A percentile compares a stretch with the other conserved stretches of the same genome.
Evolutionary conservation across 2,329 filamentous ascomycete species (phyloP).

Genomic region (Penicillium brasilianum): DNA sequence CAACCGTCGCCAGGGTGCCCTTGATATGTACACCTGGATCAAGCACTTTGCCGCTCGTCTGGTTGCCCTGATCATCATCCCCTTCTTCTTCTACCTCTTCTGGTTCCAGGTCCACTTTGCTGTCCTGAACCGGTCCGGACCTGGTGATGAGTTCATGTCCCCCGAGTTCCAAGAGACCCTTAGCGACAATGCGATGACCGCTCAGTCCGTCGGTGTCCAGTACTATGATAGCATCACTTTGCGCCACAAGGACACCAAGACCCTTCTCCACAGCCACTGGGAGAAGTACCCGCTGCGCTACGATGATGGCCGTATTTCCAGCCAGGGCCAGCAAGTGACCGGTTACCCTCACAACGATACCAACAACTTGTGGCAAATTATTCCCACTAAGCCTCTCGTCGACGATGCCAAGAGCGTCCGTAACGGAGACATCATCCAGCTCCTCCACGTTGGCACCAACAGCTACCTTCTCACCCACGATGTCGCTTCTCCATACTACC

Average conservation of each 20-base stretch:
- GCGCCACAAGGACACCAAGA: constrained; percentile 95
- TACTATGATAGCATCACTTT: constrained; percentile 90
- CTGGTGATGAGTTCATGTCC: constrained; percentile 98
- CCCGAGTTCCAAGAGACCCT: constrained; percentile 97
- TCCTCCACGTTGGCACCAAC: constrained; percentile 85
- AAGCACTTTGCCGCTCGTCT: constrained; percentile 90
- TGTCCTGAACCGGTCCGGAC: constrained; percentile 84
- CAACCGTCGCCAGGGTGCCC: constrained; percentile 79
- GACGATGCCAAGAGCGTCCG: constrained; percentile 69
- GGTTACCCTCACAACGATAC: constrained; percentile 98
- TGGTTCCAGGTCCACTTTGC: constrained; percentile 99
- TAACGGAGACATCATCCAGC: constrained; percentile 83
- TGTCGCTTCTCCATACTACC: constrained; percentile 93
- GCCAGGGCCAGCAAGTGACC: constrained; percentile 96
- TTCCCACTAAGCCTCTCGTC: constrained; percentile 64
- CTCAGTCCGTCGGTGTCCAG: constrained; percentile 82
- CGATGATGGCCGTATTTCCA: constrained; percentile 95
- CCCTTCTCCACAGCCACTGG: constrained; percentile 90
- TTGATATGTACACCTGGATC: constrained; percentile 77
- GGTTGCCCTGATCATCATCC: constrained; percentile 84
- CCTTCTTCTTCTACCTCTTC: constrained; percentile 97
- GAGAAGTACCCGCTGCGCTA: constrained; percentile 92
- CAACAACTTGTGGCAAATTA: constrained; percentile 97
- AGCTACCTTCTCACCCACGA: constrained; percentile 90
- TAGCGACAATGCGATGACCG: constrained; percentile 90